Evolutionary conservation across 306 rosid species (phyloP), one percentile per base, ranked within the genome.

Genomic region (Cicer pinnatifidum): DNA sequence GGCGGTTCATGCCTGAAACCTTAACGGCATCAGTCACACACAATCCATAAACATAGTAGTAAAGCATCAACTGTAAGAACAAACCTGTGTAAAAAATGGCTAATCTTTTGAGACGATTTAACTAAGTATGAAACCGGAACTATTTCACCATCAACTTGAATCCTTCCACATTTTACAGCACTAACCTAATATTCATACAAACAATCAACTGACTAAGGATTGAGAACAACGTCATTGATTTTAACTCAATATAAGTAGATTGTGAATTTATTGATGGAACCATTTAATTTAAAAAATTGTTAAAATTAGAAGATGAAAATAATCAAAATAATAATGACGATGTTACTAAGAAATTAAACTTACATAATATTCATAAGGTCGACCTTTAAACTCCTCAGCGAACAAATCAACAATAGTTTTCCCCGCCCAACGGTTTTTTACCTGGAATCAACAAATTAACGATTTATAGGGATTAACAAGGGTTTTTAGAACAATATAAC

Each of bases 1-100:
- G 96, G 97, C 8, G 97, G 97, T 85, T 93, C 97, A 73, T 90
- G 98, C 93, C 97, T 90, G 71, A 77, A 89, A 82, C 57, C 78
- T 11, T 67, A 45, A 23, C 4, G 5, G 13, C 35, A 83, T 87
- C 83, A 86, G 72, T 75, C 74, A 48, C 70, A 47, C 80, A 82
- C 82, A 28, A 28, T 28, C 35, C 35, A 63, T 40, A 33, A 37
- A 71, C 15, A 8, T 5, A 48, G 13, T 71, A 16, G 47, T 43
- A 75, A 69, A 67, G 50, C 75, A 71, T 47, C 61, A 9, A 76
- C 69, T 4, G 8, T 47, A 59, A 53, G 51, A 37, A 13, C 78
- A 75, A 83, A 91, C 98, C 98, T 90, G 87, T 90, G 97, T 53
- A 93, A 23, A 73, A 89, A 93, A 80, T 90, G 97, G 83, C 90